Base-by-base conservation (phyloP, 805 yeast genomes). In the Saccharomycopsis malanga region DNA sequence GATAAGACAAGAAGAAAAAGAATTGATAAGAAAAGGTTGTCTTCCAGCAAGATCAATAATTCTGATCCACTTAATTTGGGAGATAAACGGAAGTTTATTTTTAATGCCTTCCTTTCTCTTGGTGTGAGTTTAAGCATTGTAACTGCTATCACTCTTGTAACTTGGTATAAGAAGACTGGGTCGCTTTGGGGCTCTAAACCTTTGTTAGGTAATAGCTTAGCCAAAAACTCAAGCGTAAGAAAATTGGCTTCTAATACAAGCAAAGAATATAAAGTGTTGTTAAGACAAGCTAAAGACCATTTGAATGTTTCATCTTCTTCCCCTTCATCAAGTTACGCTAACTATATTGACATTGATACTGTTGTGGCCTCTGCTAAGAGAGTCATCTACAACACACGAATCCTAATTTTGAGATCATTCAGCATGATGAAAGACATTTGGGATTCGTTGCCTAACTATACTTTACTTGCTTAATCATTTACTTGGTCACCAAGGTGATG, bases 81-180 rank as follows among this genome's bases (percentile, higher is more conserved):
- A 14, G 54, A 50, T n/a, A 36, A 42, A 15, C 48, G 44, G 17
- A 22, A 32, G 4, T 17, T 18, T 21, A 42, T 50, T 18, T 22
- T 54, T n/a, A 34, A 38, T 35, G 12, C 41, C 7, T 34, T 47
- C 24, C 35, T 30, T 37, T 15, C 43, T 20, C 29, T 49, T 15
- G 52, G 53, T 9, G 34, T 45, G 7, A 49, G 52, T 2, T 22
- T 46, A 6, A 48, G 55, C 17, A 37, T 56, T 15, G 52, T 39
- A 2, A 27, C 48, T 4, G 35, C 48, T 23, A 14, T 56, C 5
- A 52, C 48, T 17, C 15, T 44, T 21, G 18, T 55, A 6, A 48
- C 45, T 29, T 45, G 42, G 25, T 43, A 43, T 24, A 18, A 29
- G 20, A 29, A 30, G n/a, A 5, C 25, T 41, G n/a, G n/a, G n/a